Evolutionary conservation across 2,329 filamentous ascomycete genomes (phyloP).

Genomic region (Colletotrichum viniferum): DNA sequence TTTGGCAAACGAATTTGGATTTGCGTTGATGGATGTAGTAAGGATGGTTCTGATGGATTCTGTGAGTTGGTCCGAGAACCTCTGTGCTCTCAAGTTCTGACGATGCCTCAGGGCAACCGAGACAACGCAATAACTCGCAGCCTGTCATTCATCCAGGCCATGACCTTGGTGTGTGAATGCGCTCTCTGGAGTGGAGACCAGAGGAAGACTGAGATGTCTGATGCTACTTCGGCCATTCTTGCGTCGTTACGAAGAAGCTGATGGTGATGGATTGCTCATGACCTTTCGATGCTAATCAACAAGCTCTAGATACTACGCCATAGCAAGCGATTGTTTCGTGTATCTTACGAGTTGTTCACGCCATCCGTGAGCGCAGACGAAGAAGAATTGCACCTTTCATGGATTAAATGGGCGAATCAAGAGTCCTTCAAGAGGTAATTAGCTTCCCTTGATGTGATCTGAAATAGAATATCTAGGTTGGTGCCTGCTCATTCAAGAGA

Average conservation of each 20-base stretch:
- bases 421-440: background rate
- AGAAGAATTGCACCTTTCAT: background rate
- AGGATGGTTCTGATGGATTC: background rate
- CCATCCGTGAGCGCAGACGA: accelerated
- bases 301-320: background rate
- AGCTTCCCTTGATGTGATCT: accelerated
- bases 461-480: too few species aligned
- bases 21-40: background rate
- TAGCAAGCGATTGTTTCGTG: background rate
- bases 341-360: background rate
- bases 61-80: background rate
- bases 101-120: background rate
- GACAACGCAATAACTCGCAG: background rate
- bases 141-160: background rate
- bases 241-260: background rate
- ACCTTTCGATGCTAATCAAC: background rate
- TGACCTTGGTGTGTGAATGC: background rate
- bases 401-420: background rate
- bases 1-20: background rate
- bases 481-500: background rate
- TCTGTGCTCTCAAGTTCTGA: background rate
- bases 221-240: background rate
- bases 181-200: background rate
- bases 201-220: background rate
- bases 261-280: background rate